These are phyloP conservation scores for Erigeron philadelphicus DNA, from an alignment of 140 eudicot genomes.

Conservation along the genomic window DNA sequence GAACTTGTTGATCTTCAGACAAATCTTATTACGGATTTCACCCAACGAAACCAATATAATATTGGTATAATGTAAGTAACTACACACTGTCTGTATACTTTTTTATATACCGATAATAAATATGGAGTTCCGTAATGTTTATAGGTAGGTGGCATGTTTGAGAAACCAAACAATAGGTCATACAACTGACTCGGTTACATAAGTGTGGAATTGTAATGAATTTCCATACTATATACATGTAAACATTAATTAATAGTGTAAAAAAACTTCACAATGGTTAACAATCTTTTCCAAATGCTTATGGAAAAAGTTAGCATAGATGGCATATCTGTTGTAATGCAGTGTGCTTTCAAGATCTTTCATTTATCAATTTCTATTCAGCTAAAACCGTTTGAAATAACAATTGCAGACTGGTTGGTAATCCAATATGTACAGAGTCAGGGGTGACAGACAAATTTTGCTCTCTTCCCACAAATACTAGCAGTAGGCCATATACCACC, in stretches of 20 bases:
- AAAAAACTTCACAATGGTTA: too few species aligned
- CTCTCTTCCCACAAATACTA: conserved; percentile 24
- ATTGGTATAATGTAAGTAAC: conserved; percentile 39
- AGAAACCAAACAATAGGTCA: too few species aligned
- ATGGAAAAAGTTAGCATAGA: neutral
- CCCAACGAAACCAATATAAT: conserved; percentile 26
- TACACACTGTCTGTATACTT: too few species aligned
- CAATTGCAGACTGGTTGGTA: conserved; percentile 45
- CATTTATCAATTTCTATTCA: neutral
- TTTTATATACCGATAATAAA: too few species aligned
- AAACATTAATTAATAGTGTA: too few species aligned
- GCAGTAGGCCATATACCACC: conserved; percentile 43
- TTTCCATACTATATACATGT: too few species aligned
- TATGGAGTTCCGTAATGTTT: neutral
- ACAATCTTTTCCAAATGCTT: too few species aligned
- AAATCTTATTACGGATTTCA: conserved; percentile 37
- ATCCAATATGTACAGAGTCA: conserved; percentile 40
- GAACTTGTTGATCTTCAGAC: conserved; percentile 46
- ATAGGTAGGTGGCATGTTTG: too few species aligned
- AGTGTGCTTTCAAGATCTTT: neutral
- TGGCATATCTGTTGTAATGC: neutral
- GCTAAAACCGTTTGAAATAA: neutral
- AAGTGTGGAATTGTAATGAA: too few species aligned
- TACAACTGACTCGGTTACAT: too few species aligned
- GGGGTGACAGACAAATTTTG: conserved; percentile 38